Evolutionary conservation across 208 protist species (phyloP).

Genomic region (Porcisia deanei): DNA sequence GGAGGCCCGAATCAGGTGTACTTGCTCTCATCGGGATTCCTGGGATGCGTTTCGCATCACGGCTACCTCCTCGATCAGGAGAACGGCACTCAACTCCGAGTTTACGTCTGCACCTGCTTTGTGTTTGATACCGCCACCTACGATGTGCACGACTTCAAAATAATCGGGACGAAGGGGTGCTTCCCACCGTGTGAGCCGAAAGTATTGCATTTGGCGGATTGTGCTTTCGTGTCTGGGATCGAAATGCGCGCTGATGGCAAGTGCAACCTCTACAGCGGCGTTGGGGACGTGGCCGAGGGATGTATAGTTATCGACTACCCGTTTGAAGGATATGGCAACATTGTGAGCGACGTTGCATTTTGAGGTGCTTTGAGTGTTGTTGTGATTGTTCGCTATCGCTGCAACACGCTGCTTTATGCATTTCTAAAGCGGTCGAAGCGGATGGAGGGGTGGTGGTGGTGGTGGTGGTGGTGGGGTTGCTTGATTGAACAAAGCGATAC

Average conservation of each 20-base stretch:
- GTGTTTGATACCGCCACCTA: constrained; percentile 45
- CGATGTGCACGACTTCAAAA: constrained; percentile 50
- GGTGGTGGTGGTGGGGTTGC: too few relatives aligned
- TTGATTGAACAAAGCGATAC: neutral
- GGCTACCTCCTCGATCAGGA: constrained; percentile 45
- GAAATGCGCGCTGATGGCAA: constrained; percentile 46
- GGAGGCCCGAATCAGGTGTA: constrained; percentile 54
- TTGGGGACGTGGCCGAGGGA: constrained; percentile 40
- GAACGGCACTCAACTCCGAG: constrained; percentile 38
- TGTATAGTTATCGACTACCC: constrained; percentile 58
- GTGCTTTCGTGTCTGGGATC: constrained; percentile 54
- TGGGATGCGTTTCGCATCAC: constrained; percentile 54
- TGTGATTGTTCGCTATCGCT: neutral
- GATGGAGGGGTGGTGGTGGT: neutral
- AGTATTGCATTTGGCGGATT: constrained; percentile 34
- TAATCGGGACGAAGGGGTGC: constrained; percentile 47
- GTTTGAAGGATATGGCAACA: constrained; percentile 53
- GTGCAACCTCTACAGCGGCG: constrained; percentile 47
- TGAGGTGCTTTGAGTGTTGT: constrained; percentile 8
- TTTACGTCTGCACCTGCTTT: constrained; percentile 56
- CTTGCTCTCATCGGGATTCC: constrained; percentile 41
- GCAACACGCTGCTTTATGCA: neutral
- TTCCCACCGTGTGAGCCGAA: constrained; percentile 39
- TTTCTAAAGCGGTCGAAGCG: neutral
- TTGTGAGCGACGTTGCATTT: constrained; percentile 47